phyloP scores from a whole-genome alignment of 768 basidiomycete genomes.

The Chlorophyllum brunneum region DNA sequence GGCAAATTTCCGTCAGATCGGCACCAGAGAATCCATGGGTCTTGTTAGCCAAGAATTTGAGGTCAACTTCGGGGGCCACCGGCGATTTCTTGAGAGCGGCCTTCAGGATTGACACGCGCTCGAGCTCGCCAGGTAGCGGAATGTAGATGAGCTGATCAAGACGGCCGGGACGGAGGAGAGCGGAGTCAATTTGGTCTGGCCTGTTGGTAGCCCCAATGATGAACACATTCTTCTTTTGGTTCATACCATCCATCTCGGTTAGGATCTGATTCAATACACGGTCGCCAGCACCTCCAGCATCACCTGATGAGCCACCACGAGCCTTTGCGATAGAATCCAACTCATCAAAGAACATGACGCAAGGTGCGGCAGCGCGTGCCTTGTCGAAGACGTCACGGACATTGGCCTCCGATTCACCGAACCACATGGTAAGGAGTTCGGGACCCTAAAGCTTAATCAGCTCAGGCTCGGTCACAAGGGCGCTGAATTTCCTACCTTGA shows the following conservation, averaged over 20 bases:
- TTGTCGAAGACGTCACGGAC: slow-evolving; percentile 99
- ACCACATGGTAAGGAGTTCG: slow-evolving; percentile 99
- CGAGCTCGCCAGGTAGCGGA: slow-evolving; percentile 92
- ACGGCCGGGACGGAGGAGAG: slow-evolving; percentile 94
- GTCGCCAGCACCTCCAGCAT: slow-evolving; percentile 95
- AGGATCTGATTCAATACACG: slow-evolving; percentile 97
- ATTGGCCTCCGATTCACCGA: slow-evolving; percentile 99
- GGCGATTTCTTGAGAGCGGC: slow-evolving; percentile 93
- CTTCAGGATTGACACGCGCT: slow-evolving; percentile 86
- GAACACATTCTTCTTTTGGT: slow-evolving; percentile 98
- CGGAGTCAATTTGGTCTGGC: slow-evolving; percentile 93
- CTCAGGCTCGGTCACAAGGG: neutral
- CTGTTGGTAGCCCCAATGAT: slow-evolving; percentile 97
- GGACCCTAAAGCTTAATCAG: slow-evolving; percentile 59
- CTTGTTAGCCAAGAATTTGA: slow-evolving; percentile 81
- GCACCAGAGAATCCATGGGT: slow-evolving; percentile 99
- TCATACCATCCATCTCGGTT: slow-evolving; percentile 99
- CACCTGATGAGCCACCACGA: slow-evolving; percentile 85
- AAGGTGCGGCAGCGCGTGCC: slow-evolving; percentile 97
- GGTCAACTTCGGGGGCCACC: slow-evolving; percentile 76
- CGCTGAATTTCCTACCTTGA: slow-evolving; percentile 59
- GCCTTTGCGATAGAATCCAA: slow-evolving; percentile 98
- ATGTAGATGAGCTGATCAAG: slow-evolving; percentile 99
- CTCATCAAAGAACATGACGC: slow-evolving; percentile 99
- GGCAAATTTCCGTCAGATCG: slow-evolving; percentile 99